phyloP scores from a whole-genome alignment of 306 rosid genomes.

The Astragalus membranaceus region DNA sequence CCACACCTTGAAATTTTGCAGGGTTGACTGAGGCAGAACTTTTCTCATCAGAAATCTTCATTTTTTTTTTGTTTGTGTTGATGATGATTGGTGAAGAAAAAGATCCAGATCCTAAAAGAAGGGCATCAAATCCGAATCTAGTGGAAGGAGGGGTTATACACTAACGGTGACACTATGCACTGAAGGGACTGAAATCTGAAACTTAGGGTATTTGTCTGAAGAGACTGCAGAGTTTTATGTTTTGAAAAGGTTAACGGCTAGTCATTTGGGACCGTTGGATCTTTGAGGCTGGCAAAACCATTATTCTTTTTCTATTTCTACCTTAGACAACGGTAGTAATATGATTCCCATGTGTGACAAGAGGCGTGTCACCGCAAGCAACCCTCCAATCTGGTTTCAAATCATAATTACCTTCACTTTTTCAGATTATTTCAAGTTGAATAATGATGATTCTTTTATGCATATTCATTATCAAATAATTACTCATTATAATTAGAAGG shows the following conservation, averaged over 20 bases:
- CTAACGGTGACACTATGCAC: too few species aligned
- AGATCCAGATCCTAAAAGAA: constrained; percentile 7
- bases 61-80: constrained; percentile 6
- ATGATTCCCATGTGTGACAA: constrained; percentile 37
- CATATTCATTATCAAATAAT: too few species aligned
- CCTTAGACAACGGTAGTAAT: constrained; percentile 61
- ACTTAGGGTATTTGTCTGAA: constrained; percentile 28
- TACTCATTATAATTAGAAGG: too few species aligned
- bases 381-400: constrained; percentile 28
- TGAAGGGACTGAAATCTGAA: constrained; percentile 15
- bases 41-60: constrained; percentile 59
- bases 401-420: not conserved
- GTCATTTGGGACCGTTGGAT: constrained; percentile 76
- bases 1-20: constrained; percentile 40
- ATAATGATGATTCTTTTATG: not conserved
- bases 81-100: constrained; percentile 8
- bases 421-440: not conserved
- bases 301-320: not conserved
- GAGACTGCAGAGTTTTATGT: not conserved
- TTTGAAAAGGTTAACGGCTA: constrained; percentile 89
- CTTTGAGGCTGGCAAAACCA: constrained; percentile 2
- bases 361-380: not conserved
- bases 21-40: constrained; percentile 41
- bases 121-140: not conserved
- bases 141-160: too few species aligned